These are phyloP conservation scores for Venturia asperata DNA, from an alignment of 2,329 filamentous ascomycete genomes.

Conservation along the genomic window DNA sequence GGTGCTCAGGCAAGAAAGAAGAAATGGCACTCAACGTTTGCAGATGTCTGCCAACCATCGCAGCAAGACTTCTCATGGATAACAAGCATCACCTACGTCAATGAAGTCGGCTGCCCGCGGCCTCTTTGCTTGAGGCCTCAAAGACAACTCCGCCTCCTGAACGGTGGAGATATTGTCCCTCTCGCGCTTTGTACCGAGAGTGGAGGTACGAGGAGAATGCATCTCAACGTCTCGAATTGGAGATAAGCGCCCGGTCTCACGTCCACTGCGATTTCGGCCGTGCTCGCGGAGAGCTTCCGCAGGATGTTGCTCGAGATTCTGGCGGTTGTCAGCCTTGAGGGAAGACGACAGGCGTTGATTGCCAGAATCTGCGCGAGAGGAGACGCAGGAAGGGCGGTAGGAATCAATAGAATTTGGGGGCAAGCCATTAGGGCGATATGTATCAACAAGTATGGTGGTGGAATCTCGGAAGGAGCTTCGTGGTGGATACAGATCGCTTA, in stretches of 20 bases:
- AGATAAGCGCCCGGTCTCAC: slow-evolving; percentile 4
- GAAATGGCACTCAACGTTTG: background rate
- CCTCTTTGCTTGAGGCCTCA: slow-evolving; percentile 10
- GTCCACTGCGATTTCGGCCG: background rate
- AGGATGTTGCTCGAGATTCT: slow-evolving; percentile 9
- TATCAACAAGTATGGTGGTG: background rate
- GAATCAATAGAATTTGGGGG: background rate
- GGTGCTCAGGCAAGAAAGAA: background rate
- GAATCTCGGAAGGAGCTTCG: slow-evolving; percentile 6
- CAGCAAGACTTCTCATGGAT: background rate
- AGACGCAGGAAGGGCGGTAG: background rate
- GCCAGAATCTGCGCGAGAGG: background rate
- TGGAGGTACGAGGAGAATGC: background rate
- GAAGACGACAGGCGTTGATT: slow-evolving; percentile 1
- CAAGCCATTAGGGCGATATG: slow-evolving; percentile 5
- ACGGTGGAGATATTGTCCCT: background rate
- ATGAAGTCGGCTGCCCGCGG: slow-evolving; percentile 5
- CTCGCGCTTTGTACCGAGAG: background rate
- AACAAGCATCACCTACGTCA: slow-evolving; percentile 1
- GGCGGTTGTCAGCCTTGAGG: slow-evolving; percentile 5
- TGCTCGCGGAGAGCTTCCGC: slow-evolving; percentile 13
- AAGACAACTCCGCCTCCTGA: background rate
- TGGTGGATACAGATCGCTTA: slow-evolving; percentile 12
- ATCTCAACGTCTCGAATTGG: background rate
- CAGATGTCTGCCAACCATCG: background rate